Evolutionary conservation across 2,329 filamentous ascomycete genomes (phyloP).

Genomic region (Endocalyx cinctus): DNA sequence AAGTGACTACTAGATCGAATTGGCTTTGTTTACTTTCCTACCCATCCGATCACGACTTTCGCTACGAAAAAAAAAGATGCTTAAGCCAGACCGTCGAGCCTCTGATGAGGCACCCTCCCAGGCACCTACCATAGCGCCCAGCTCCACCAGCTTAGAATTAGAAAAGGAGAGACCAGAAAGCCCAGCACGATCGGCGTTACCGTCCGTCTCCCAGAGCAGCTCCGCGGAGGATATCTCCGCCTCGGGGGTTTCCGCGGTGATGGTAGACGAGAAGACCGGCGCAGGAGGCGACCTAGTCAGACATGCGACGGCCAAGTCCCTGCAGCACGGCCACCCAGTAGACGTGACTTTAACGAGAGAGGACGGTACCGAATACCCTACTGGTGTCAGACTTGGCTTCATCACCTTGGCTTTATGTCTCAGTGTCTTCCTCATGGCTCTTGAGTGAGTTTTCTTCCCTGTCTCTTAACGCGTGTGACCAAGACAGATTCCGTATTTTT

Average conservation of each 20-base stretch:
- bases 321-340: conserved; percentile 17
- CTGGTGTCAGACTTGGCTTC: conserved; percentile 30
- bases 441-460: conserved; percentile 29
- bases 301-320: conserved; percentile 21
- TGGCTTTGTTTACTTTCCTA: too few species aligned
- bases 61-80: conserved; percentile 1
- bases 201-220: conserved; percentile 5
- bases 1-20: too few species aligned
- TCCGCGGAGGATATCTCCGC: conserved; percentile 7
- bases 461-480: too few species aligned
- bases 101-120: conserved; percentile 5
- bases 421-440: conserved; percentile 39
- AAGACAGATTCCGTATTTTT: conserved; percentile 1
- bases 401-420: conserved; percentile 40
- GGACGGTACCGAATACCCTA: conserved; percentile 34
- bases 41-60: not conserved
- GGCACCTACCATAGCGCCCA: conserved; percentile 20
- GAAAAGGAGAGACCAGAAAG: conserved; percentile 16
- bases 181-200: conserved; percentile 7
- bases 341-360: conserved; percentile 27
- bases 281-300: conserved; percentile 10
- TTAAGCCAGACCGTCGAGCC: conserved; percentile 1
- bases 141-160: conserved; percentile 16
- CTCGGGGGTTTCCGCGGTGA: too few species aligned
- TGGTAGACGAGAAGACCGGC: conserved; percentile 9